Evolutionary conservation across 2,329 filamentous ascomycete species (phyloP), one percentile per base, ranked within the genome.

Genomic region (Rhinocladiella similis): DNA sequence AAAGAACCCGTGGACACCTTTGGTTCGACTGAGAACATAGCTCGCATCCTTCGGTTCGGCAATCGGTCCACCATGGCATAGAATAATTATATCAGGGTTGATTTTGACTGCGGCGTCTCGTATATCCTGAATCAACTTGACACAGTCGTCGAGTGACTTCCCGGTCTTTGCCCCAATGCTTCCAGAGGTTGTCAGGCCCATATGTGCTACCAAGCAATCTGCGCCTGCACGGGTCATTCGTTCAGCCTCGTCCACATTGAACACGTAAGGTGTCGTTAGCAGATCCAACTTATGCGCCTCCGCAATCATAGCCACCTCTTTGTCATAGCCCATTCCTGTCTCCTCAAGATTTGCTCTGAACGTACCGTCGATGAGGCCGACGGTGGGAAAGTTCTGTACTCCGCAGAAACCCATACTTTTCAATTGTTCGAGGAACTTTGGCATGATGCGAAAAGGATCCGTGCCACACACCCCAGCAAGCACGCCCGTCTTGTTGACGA

Each of bases 31-130:
- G 27, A 89, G 74, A 9, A 89, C 80, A 67, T 83, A 87, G 61
- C 80, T 74, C 0, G 86, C 86, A 68, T 89, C 85, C 46, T 82
- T 73, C 0, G 84, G 83, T 50, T 77, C 77, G 3, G 85, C 84
- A 60, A 90, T 86, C 0, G 86, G 86, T 0, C 86, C 86, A 0
- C 86, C 87, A 66, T 89, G 86, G 59, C 86, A 88, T n/a, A 89
- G 67, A 16, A 89, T 81, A 49, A 89, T 82, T 10, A 88, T 73
- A 12, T 87, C 60, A 0, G 73, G 68, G 7, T 82, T 82, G 45
- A 87, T 75, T 50, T 72, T 68, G 0, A 75, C 74, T 0, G 83
- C 85, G 0, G 81, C 83, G 67, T 88, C 83, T 18, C 81, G 74
- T 64, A 89, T 88, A 25, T 80, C 78, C 71, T 88, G 84, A 3